A percentile compares a stretch with the other conserved stretches of the same genome.
Conservation (phyloP, 192 early-diverging fungal genomes). For the Geosiphon pyriformis region DNA sequence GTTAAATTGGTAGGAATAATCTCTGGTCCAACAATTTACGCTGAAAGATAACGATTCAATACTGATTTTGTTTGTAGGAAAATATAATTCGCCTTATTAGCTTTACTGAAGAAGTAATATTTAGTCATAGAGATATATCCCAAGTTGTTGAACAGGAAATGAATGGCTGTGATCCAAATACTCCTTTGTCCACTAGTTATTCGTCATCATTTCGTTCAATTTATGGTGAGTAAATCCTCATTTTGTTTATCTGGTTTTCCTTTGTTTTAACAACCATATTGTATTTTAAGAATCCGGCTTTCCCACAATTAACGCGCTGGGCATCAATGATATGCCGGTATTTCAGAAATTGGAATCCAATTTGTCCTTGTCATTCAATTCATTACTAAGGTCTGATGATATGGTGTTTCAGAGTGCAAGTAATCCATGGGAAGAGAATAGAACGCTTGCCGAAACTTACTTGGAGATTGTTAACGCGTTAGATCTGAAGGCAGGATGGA, state of each 20-base stretch:
- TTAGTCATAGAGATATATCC: slow-evolving; percentile 20
- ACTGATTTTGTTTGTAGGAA: slow-evolving; percentile 15
- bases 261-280: background rate
- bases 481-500: slow-evolving; percentile 19
- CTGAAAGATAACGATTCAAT: too few species aligned
- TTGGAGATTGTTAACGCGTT: slow-evolving; percentile 15
- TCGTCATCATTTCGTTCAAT: slow-evolving; percentile 10
- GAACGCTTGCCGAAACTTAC: background rate
- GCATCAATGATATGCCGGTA: background rate
- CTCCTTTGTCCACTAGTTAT: slow-evolving; percentile 8
- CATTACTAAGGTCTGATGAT: slow-evolving; percentile 5
- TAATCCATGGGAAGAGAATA: slow-evolving; percentile 25
- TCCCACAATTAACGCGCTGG: background rate
- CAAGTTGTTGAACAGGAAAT: background rate
- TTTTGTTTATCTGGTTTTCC: background rate
- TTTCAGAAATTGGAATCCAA: slow-evolving; percentile 17
- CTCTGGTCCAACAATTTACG: too few species aligned
- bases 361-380: background rate
- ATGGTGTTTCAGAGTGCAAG: slow-evolving; percentile 22
- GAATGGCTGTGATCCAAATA: background rate
- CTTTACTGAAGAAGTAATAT: slow-evolving; percentile 15
- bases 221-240: slow-evolving; percentile 7
- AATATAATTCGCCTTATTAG: slow-evolving; percentile 6
- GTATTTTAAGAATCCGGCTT: background rate
- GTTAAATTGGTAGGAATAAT: slow-evolving; percentile 9